Conservation (phyloP, 2,329 filamentous ascomycete genomes). For the Claviceps africana region DNA sequence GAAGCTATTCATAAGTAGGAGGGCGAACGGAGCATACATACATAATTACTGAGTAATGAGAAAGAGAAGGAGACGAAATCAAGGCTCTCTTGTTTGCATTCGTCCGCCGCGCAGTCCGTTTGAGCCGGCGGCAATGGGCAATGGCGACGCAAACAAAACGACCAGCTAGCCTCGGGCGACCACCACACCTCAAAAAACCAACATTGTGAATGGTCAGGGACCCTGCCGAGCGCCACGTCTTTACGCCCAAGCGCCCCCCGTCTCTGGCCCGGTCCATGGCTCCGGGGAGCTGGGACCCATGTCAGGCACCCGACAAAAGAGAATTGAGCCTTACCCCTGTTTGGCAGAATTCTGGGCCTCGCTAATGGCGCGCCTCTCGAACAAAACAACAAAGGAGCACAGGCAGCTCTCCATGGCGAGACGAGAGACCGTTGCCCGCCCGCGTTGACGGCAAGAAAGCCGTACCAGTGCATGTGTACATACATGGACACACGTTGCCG, state of each 20-base stretch:
- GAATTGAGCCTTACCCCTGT: constrained; percentile 1
- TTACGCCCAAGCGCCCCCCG: constrained; percentile 1
- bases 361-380: background rate
- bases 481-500: no score
- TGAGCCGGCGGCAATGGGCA: constrained; percentile 1
- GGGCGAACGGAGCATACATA: no score
- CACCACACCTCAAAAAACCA: background rate
- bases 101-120: background rate
- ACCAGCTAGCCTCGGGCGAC: background rate
- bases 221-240: constrained; percentile 3
- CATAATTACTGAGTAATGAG: background rate
- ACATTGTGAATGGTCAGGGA: background rate
- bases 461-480: background rate
- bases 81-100: background rate
- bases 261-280: constrained; percentile 5
- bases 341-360: constrained; percentile 2
- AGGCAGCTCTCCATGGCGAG: background rate
- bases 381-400: background rate
- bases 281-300: constrained; percentile 6
- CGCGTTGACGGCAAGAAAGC: background rate
- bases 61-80: background rate
- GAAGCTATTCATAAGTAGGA: background rate
- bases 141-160: constrained; percentile 2
- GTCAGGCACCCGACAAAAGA: constrained; percentile 7
- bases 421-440: background rate